These are phyloP conservation scores for Colletotrichum gigasporum DNA, from an alignment of 2,329 filamentous ascomycete species.

Conservation along the genomic window DNA sequence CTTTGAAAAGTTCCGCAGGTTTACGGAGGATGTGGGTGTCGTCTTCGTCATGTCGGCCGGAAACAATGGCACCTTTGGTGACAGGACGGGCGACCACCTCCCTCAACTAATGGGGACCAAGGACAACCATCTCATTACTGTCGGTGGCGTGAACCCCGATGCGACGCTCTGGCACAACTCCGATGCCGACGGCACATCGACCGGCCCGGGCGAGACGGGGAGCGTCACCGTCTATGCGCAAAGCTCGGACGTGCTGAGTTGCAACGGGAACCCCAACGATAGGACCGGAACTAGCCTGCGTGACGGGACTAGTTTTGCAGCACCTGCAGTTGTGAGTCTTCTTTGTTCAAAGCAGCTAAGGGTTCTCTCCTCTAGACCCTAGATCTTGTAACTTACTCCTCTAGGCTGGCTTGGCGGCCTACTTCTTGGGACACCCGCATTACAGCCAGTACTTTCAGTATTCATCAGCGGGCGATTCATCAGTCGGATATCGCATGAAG, in stretches of 20 bases:
- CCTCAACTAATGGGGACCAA: background rate
- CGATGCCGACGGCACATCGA: background rate
- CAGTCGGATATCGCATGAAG: conserved; percentile 1
- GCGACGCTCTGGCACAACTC: background rate
- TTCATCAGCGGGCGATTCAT: background rate
- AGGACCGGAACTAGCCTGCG: background rate
- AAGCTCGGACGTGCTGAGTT: background rate
- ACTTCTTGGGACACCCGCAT: conserved; percentile 3
- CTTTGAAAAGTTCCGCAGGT: background rate
- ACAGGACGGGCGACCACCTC: background rate
- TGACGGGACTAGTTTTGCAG: conserved; percentile 2
- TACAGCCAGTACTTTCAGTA: background rate
- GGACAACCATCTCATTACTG: background rate
- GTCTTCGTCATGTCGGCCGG: conserved; percentile 1
- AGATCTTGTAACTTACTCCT: background rate
- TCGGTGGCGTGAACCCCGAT: background rate
- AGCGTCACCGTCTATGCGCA: background rate
- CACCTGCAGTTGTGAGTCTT: background rate
- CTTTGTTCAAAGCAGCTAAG: background rate
- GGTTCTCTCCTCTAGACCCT: too few species aligned
- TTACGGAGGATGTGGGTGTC: background rate
- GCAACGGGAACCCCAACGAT: background rate
- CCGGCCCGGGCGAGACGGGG: background rate
- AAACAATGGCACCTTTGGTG: background rate
- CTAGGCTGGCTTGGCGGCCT: background rate